Evolutionary conservation across 495 filamentous ascomycete genomes (phyloP).

Genomic region (Trichoderma asperelloides): DNA sequence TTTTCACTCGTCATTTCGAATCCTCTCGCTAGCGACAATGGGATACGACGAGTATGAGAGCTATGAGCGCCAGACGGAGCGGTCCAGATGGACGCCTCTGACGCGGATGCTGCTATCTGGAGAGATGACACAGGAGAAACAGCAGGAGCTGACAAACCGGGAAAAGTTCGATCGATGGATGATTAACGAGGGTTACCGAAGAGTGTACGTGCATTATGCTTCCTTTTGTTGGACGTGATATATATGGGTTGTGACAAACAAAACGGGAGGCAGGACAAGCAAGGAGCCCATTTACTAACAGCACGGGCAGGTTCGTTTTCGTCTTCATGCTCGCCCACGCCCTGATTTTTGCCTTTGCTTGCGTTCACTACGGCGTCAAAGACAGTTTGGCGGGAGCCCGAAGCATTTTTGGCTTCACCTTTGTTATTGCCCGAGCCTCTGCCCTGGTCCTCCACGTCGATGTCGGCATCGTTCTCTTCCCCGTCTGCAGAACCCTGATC

Average conservation of each 20-base stretch:
- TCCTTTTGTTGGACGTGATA: neutral
- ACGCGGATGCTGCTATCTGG: conserved; percentile 60
- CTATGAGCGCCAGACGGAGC: conserved; percentile 36
- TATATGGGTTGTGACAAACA: neutral
- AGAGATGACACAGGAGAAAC: conserved; percentile 56
- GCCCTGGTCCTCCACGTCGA: conserved; percentile 68
- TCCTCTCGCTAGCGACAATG: conserved; percentile 23
- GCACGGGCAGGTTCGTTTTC: conserved; percentile 52
- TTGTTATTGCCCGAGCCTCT: conserved; percentile 60
- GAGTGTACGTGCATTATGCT: conserved; percentile 45
- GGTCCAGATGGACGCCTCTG: conserved; percentile 61
- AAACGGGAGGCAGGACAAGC: neutral
- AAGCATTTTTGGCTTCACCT: conserved; percentile 58
- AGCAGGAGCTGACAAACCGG: conserved; percentile 46
- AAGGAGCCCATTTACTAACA: neutral
- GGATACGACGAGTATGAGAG: conserved; percentile 27
- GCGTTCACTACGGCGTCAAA: conserved; percentile 67
- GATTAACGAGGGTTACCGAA: conserved; percentile 68
- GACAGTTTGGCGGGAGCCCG: conserved; percentile 55
- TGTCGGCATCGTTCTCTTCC: conserved; percentile 64
- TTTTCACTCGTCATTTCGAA: no score
- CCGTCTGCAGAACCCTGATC: conserved; percentile 70
- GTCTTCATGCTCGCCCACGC: conserved; percentile 57
- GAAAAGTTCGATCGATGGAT: conserved; percentile 55
- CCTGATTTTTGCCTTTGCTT: conserved; percentile 63